phyloP scores from a whole-genome alignment of 805 yeast species.

The Wickerhamomyces xylosicus region DNA sequence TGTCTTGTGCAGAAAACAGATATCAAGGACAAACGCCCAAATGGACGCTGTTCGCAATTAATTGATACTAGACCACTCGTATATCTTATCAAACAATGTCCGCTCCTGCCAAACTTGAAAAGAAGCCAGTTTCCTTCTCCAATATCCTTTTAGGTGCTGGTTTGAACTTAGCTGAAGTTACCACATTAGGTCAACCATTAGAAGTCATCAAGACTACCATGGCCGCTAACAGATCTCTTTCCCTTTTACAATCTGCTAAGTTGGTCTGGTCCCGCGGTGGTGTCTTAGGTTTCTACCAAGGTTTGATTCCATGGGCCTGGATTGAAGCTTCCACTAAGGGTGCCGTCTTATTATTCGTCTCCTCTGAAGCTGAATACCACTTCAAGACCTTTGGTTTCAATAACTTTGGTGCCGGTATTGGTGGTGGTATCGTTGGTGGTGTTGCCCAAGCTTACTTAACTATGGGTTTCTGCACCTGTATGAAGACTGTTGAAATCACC shows the following conservation, averaged over 20 bases:
- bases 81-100: background rate
- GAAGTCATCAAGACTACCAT: constrained; percentile 95
- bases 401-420: constrained; percentile 78
- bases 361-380: constrained; percentile 83
- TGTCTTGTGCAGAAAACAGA: too few relatives aligned
- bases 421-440: constrained; percentile 96
- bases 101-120: constrained; percentile 30
- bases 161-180: constrained; percentile 82
- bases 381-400: constrained; percentile 53
- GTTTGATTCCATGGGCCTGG: constrained; percentile 99
- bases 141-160: constrained; percentile 92
- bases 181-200: constrained; percentile 93
- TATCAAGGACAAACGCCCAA: too few relatives aligned
- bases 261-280: constrained; percentile 95
- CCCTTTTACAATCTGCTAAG: constrained; percentile 55
- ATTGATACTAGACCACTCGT: too few relatives aligned
- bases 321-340: constrained; percentile 99
- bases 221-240: constrained; percentile 87
- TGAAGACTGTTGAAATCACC: constrained; percentile 98
- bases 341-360: constrained; percentile 86
- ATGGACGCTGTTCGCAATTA: too few relatives aligned
- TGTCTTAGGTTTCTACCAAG: constrained; percentile 85
- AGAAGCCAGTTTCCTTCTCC: constrained; percentile 80
- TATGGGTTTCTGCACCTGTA: constrained; percentile 97
- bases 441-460: constrained; percentile 93